Evolutionary conservation across 371 early-diverging fungal genomes (phyloP).

Genomic region (Actinomucor elegans): DNA sequence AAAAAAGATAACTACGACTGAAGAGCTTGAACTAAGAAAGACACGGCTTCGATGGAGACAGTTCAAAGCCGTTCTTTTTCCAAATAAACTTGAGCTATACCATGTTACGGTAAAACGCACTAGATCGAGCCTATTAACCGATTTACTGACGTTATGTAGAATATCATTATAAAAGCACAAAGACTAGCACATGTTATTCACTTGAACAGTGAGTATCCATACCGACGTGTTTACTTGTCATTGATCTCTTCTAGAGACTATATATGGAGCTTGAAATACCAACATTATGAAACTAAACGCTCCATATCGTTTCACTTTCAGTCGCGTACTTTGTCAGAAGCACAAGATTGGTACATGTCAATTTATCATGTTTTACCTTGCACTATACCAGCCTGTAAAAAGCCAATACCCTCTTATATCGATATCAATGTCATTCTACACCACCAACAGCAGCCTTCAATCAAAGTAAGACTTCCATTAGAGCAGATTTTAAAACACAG

Average conservation of each 20-base stretch:
- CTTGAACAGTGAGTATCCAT: slow-evolving; percentile 5
- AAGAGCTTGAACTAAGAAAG: slow-evolving; percentile 14
- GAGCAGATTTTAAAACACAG: neutral
- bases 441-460: neutral
- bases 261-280: slow-evolving; percentile 15
- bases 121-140: neutral
- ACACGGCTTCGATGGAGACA: slow-evolving; percentile 23
- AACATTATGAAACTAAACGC: slow-evolving; percentile 6
- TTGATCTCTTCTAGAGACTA: slow-evolving; percentile 8
- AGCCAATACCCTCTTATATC: slow-evolving; percentile 13
- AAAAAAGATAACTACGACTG: neutral
- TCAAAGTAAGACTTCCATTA: slow-evolving; percentile 8
- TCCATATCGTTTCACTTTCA: slow-evolving; percentile 18
- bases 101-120: slow-evolving; percentile 18
- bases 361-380: slow-evolving; percentile 33
- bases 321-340: slow-evolving; percentile 4
- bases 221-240: slow-evolving; percentile 8
- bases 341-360: slow-evolving; percentile 41
- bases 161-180: slow-evolving; percentile 2
- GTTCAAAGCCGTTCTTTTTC: slow-evolving; percentile 13
- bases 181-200: slow-evolving; percentile 21
- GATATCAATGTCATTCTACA: slow-evolving; percentile 11
- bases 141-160: neutral
- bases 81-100: slow-evolving; percentile 19
- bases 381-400: slow-evolving; percentile 4